phyloP scores from a whole-genome alignment of 768 basidiomycete genomes.

The Xerocomellus amylosporus region DNA sequence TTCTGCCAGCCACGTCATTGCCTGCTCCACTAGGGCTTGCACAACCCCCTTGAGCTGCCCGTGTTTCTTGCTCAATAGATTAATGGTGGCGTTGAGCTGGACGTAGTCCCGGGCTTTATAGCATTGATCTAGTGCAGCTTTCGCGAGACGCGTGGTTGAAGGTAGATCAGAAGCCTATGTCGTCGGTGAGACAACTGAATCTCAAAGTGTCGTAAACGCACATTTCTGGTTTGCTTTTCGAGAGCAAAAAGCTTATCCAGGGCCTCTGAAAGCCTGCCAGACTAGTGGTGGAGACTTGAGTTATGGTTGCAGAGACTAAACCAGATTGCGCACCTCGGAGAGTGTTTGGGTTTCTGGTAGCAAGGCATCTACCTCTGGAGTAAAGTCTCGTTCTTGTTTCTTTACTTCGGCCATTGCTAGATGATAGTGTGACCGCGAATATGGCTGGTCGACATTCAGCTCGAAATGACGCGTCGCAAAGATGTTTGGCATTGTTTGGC shows the following conservation, averaged over 20 bases:
- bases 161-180: slow-evolving; percentile 83
- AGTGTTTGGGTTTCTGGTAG: slow-evolving; percentile 65
- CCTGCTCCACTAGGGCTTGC: slow-evolving; percentile 87
- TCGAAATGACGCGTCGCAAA: slow-evolving; percentile 62
- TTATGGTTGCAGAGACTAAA: background rate
- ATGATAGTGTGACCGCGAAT: slow-evolving; percentile 38
- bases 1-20: slow-evolving; percentile 78
- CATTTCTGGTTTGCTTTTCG: slow-evolving; percentile 97
- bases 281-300: slow-evolving; percentile 41
- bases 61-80: slow-evolving; percentile 86
- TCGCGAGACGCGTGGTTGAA: slow-evolving; percentile 87
- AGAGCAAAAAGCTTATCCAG: slow-evolving; percentile 85
- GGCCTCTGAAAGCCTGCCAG: slow-evolving; percentile 79
- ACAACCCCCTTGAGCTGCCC: slow-evolving; percentile 91
- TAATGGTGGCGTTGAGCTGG: slow-evolving; percentile 67
- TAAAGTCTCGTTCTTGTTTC: slow-evolving; percentile 86
- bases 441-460: slow-evolving; percentile 33
- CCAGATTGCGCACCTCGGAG: slow-evolving; percentile 57
- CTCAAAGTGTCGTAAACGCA: slow-evolving; percentile 33
- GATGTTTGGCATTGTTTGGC: slow-evolving; percentile 44
- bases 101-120: slow-evolving; percentile 70
- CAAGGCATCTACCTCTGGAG: slow-evolving; percentile 74
- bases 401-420: slow-evolving; percentile 74
- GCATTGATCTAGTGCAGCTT: slow-evolving; percentile 65
- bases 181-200: background rate